Evolutionary conservation across 495 filamentous ascomycete genomes (phyloP), one percentile per base, ranked within the genome.

Genomic region (Hypoxylon cercidicola): DNA sequence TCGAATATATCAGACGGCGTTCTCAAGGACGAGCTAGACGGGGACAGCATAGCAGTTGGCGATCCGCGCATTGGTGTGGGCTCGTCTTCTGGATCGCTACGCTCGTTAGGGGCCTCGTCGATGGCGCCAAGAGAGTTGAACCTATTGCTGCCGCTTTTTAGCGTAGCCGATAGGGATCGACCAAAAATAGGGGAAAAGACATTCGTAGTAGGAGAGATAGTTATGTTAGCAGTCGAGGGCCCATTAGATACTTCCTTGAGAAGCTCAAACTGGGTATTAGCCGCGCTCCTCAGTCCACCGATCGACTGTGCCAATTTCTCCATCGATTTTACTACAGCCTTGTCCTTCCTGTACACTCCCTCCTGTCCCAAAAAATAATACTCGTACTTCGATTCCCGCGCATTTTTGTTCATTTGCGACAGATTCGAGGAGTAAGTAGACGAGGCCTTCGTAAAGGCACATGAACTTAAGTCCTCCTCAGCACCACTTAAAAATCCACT

Each of bases 351-450:
- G 72, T 96, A 97, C 65, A 95, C 82, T 54, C 84, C 86, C 71
- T 97, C 95, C 0, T 88, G 90, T 1, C 95, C 95, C 4, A 90
- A 73, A 4, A 96, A 78, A 67, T 90, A 96, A 67, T 97, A 92
- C 75, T 99, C 95, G 59, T 90, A 90, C 69, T 93, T 97, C 3
- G 94, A 89, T 70, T 99, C 95, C 63, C 84, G 84, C 0, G 97
- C 83, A 53, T 93, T 88, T 73, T 91, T 95, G 28, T 88, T 86
- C 66, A 99, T 82, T 41, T 85, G 84, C 8, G 81, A 79, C 67
- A 93, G 89, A n/a, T 85, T 85, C 20, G 87, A 85, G 53, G 83
- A 85, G 72, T 93, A 93, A 7, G 82, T 81, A 2, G 85, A 69
- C n/a, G 88, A 85, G 21, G 89, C 87, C 30, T 84, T 81, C n/a